Conservation (phyloP, 805 yeast species). For the Kodamaea sagamina region DNA sequence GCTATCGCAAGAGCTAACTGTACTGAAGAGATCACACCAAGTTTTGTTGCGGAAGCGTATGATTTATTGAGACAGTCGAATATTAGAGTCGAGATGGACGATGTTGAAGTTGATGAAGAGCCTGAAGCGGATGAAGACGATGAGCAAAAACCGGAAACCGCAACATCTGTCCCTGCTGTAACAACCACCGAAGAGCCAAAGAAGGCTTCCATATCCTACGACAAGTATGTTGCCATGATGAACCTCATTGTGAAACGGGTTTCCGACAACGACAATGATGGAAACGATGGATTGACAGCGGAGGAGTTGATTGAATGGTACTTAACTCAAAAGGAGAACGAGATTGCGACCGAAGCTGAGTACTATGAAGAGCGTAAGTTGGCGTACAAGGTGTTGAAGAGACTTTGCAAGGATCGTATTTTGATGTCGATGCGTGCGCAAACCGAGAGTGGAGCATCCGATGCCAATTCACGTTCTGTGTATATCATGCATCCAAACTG, state of each 20-base stretch:
- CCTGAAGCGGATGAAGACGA: conserved; percentile 15
- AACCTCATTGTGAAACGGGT: conserved; percentile 69
- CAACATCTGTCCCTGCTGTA: background rate
- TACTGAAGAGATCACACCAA: conserved; percentile 79
- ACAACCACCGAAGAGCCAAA: conserved; percentile 27
- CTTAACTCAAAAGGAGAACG: conserved; percentile 69
- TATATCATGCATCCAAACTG: conserved; percentile 75
- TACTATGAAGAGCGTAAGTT: conserved; percentile 69
- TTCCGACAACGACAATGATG: conserved; percentile 53
- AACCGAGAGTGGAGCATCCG: conserved; percentile 31
- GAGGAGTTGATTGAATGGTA: conserved; percentile 79
- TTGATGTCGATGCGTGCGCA: conserved; percentile 56
- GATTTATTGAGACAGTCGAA: conserved; percentile 87
- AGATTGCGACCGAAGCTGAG: conserved; percentile 66
- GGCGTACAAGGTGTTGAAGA: conserved; percentile 76
- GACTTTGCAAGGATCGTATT: conserved; percentile 81
- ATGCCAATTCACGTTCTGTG: conserved; percentile 29
- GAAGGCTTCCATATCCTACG: conserved; percentile 63
- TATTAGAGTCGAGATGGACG: conserved; percentile 92
- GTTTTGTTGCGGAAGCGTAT: conserved; percentile 90
- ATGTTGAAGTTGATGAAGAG: conserved; percentile 73
- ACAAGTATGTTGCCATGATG: conserved; percentile 83
- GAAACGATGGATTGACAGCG: conserved; percentile 63
- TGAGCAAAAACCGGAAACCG: conserved; percentile 22
- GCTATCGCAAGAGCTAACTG: conserved; percentile 98